phyloP scores from a whole-genome alignment of 192 early-diverging fungal species.

The Paraglomus occultum region DNA sequence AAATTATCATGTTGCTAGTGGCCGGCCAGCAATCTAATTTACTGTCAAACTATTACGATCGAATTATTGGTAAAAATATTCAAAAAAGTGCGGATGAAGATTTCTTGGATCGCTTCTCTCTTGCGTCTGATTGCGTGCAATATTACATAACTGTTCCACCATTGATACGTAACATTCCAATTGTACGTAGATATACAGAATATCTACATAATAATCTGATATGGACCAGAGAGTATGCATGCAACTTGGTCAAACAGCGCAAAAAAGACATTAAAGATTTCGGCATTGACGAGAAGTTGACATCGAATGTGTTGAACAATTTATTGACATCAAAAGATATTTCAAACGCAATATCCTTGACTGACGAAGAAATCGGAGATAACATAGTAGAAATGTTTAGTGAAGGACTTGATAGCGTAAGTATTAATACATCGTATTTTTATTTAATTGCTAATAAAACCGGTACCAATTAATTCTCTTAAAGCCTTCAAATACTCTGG shows the following conservation, averaged over 20 bases:
- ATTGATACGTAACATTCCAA: conserved; percentile 13
- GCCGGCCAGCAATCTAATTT: background rate
- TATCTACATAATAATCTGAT: conserved; percentile 6
- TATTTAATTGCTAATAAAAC: background rate
- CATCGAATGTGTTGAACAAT: background rate
- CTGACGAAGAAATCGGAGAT: conserved; percentile 13
- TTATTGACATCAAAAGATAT: conserved; percentile 8
- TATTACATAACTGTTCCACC: conserved; percentile 11
- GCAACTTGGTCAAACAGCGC: background rate
- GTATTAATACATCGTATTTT: background rate
- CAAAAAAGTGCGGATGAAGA: conserved; percentile 6
- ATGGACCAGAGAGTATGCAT: conserved; percentile 12
- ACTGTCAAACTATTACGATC: conserved; percentile 12
- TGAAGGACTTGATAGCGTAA: conserved; percentile 20
- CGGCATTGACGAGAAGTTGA: background rate
- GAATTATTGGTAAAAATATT: conserved; percentile 1
- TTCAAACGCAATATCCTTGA: background rate
- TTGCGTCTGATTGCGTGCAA: conserved; percentile 23
- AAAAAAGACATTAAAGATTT: background rate
- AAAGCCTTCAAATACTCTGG: conserved; percentile 17
- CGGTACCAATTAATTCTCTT: background rate
- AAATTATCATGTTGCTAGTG: background rate
- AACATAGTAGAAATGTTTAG: conserved; percentile 11
- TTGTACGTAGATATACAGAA: background rate
- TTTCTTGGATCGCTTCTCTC: conserved; percentile 11